Conservation (phyloP, 176 grass and related monocot species). For the Stipa capillata region DNA sequence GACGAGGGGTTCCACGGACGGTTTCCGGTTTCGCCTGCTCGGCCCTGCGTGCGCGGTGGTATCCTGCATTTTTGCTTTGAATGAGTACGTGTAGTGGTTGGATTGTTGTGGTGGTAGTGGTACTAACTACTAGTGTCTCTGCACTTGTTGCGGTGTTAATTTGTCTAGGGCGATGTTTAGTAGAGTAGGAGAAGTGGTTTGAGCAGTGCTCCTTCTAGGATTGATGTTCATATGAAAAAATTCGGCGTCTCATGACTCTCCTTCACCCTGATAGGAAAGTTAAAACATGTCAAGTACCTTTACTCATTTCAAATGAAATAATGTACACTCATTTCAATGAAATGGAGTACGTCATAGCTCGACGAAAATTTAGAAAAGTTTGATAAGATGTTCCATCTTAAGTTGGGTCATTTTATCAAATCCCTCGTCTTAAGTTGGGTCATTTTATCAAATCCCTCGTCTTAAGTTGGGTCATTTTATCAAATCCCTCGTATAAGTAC, state of each 20-base stretch:
- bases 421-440: no score
- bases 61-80: slow-evolving; percentile 12
- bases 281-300: not conserved
- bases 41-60: not conserved
- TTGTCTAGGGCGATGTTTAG: not conserved
- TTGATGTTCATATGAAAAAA: no score
- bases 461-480: no score
- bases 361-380: no score
- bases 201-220: not conserved
- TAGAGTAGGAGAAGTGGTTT: not conserved
- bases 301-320: not conserved
- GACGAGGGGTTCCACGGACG: not conserved
- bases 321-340: not conserved
- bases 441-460: no score
- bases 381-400: no score
- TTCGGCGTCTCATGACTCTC: no score
- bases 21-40: slow-evolving; percentile 2
- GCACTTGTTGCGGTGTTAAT: not conserved
- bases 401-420: no score
- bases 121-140: not conserved
- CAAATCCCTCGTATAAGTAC: no score
- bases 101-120: not conserved
- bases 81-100: not conserved
- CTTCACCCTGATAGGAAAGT: not conserved
- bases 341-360: no score